These are phyloP conservation scores for Leccinum truebloodii DNA, from an alignment of 768 basidiomycete genomes.

Conservation along the genomic window DNA sequence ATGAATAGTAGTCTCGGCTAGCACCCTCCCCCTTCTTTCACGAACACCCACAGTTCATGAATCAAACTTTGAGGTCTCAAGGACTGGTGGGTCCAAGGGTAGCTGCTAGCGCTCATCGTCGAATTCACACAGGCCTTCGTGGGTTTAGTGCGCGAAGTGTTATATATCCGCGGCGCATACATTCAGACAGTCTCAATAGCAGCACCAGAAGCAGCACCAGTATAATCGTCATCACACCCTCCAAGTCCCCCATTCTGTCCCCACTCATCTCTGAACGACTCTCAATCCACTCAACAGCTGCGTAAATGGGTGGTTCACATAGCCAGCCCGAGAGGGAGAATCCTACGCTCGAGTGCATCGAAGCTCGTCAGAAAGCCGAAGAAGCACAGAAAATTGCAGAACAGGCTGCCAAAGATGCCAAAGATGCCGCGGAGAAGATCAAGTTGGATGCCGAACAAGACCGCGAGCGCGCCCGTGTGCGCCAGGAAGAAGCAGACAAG, in stretches of 20 bases:
- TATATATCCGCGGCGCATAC: not conserved
- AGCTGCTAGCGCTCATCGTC: not conserved
- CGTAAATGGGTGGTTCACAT: conserved; percentile 15
- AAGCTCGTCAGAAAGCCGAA: not conserved
- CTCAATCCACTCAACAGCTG: not conserved
- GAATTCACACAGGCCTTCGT: not conserved
- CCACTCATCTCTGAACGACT: not conserved
- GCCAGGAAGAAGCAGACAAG: not conserved
- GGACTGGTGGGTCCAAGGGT: conserved; percentile 8
- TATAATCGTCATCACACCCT: not conserved
- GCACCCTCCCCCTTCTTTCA: not conserved
- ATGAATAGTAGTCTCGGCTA: not conserved
- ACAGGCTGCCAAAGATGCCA: not conserved
- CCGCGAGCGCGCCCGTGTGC: not conserved
- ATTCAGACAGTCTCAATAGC: not conserved
- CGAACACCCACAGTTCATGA: not conserved
- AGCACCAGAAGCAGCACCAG: not conserved
- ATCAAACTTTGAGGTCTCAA: not conserved
- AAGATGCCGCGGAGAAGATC: not conserved
- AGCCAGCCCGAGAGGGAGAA: not conserved
- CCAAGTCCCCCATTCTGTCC: not conserved
- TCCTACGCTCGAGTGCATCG: not conserved
- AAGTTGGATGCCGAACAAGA: not conserved
- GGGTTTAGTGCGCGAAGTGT: not conserved
- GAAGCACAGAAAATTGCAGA: not conserved